A percentile compares a stretch with the other conserved stretches of the same genome.
Evolutionary conservation across 176 grass and related monocot species (phyloP).

Genomic region (Tillandsia leiboldiana): DNA sequence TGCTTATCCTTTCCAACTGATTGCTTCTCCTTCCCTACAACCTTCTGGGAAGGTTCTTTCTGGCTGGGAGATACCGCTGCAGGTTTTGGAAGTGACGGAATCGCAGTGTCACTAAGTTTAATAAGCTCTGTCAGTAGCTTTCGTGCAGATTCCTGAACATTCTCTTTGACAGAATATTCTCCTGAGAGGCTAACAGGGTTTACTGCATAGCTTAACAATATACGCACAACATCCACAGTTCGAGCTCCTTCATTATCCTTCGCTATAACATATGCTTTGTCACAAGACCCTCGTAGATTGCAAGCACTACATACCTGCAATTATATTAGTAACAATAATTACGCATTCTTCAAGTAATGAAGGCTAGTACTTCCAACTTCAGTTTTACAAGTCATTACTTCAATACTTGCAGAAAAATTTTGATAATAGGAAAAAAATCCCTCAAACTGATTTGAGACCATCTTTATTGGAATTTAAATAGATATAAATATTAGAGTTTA

Average conservation of each 20-base stretch:
- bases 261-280: conserved; percentile 49
- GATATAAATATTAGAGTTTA: neutral
- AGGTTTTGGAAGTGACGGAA: conserved; percentile 51
- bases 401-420: too few species aligned
- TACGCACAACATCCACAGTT: conserved; percentile 75
- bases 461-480: too few species aligned
- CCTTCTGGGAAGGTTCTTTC: conserved; percentile 20
- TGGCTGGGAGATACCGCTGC: conserved; percentile 28
- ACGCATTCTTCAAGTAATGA: neutral
- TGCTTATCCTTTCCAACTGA: conserved; percentile 1
- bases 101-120: conserved; percentile 52
- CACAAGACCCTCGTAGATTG: conserved; percentile 73
- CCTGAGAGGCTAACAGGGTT: conserved; percentile 49
- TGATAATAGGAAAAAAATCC: too few species aligned
- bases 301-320: conserved; percentile 66
- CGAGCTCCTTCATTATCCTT: conserved; percentile 33
- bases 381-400: too few species aligned
- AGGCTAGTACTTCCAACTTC: neutral
- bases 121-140: conserved; percentile 65
- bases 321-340: conserved; percentile 7
- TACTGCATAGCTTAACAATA: conserved; percentile 62
- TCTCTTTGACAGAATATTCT: conserved; percentile 30
- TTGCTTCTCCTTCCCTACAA: neutral
- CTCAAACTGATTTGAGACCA: too few species aligned
- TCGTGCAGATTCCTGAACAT: conserved; percentile 71